Evolutionary conservation across 1,284 basidiomycete species (phyloP), one percentile per base, ranked within the genome.

Genomic region (Exsudoporus floridanus): DNA sequence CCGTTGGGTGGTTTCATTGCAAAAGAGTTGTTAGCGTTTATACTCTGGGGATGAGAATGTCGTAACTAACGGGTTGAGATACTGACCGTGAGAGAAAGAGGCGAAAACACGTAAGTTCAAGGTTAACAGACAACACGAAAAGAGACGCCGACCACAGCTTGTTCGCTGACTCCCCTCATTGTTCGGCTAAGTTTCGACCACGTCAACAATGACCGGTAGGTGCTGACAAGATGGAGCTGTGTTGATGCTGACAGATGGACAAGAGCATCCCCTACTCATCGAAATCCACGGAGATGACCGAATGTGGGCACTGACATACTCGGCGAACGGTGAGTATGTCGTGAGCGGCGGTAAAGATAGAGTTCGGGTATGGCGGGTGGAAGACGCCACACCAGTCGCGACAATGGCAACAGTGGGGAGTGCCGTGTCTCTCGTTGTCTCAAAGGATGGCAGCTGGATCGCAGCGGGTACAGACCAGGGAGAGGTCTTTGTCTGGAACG

Each of bases 391-490:
- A 5, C 16, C 14, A 18, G 14, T 36, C 12, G 38, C 33, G 2
- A 7, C 28, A 12, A 43, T 49, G 21, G 13, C 16, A 5, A 9
- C 23, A 23, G 5, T 7, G 9, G 7, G 14, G 4, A 2, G 8
- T 9, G 8, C 54, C 16, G 13, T 2, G 1, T 50, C 40, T 10
- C 37, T 60, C 2, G 50, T 38, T 21, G 36, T 34, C 28, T 53
- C 58, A 0, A 23, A n/a, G 13, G 49, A 60, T 6, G 49, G 25
- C 9, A 34, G 18, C 18, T 49, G 53, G 49, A 52, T 60, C 12
- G 57, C 30, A 13, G 57, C 49, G 2, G 57, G 57, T 4, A 41
- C 56, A 3, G 0, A 5, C 19, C 1, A 0, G 7, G 27, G 35
- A 4, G 13, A 6, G 0, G 34, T 46, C 12, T 0, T 45, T 7